These are phyloP conservation scores for Microsporum audouinii DNA, from an alignment of 2,329 filamentous ascomycete genomes.

Conservation along the genomic window DNA sequence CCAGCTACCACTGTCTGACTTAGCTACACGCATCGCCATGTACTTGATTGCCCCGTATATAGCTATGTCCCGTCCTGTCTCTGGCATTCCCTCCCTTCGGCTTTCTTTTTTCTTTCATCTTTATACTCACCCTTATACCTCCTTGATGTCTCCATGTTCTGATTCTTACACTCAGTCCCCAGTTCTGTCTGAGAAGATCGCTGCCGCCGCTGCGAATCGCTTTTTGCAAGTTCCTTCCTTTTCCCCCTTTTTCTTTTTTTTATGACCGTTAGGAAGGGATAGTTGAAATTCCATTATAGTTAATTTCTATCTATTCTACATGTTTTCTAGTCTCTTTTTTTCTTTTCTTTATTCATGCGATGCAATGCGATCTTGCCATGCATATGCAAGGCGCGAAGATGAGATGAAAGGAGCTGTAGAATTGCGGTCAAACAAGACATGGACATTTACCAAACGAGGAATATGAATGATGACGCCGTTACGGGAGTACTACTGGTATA, in stretches of 20 bases:
- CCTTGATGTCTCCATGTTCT: neutral
- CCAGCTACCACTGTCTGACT: neutral
- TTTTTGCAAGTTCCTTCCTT: neutral
- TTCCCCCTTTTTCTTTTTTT: neutral
- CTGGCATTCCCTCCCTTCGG: neutral
- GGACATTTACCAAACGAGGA: neutral
- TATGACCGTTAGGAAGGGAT: neutral
- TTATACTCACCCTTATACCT: neutral
- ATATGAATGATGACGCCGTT: neutral
- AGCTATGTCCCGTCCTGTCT: neutral
- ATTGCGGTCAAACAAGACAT: neutral
- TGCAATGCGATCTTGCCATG: neutral
- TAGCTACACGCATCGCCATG: neutral
- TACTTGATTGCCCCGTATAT: neutral
- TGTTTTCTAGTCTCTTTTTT: neutral
- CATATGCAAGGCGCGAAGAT: neutral
- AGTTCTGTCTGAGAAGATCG: neutral
- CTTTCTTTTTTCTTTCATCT: neutral
- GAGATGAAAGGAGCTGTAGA: neutral
- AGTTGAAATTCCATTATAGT: neutral
- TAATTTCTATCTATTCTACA: neutral
- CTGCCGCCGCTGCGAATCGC: neutral
- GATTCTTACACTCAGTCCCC: neutral
- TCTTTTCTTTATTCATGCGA: neutral
- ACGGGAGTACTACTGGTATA: no score